phyloP scores from a whole-genome alignment of 495 filamentous ascomycete species.

The Penicillium lagena region DNA sequence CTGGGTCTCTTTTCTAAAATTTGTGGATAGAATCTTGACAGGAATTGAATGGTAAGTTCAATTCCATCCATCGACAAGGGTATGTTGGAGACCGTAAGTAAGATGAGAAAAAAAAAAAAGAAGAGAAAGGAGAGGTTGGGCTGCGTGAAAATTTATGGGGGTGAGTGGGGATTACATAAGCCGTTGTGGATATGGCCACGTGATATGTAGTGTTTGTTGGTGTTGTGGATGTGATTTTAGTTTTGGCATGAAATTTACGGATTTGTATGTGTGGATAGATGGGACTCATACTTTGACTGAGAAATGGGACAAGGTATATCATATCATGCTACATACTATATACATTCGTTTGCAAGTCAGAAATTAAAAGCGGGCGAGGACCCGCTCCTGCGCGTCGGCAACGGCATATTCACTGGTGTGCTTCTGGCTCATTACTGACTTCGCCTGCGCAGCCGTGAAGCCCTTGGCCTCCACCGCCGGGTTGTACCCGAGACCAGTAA shows the following conservation, averaged over 20 bases:
- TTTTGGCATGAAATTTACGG: too few species aligned
- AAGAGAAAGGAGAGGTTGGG: background rate
- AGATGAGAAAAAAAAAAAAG: slow-evolving; percentile 18
- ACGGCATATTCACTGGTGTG: slow-evolving; percentile 66
- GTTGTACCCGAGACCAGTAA: slow-evolving; percentile 77
- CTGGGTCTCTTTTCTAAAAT: slow-evolving; percentile 43
- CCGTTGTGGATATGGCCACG: background rate
- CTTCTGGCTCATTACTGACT: slow-evolving; percentile 63
- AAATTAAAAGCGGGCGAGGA: slow-evolving; percentile 53
- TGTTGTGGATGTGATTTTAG: slow-evolving; percentile 30
- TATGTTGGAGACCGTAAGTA: slow-evolving; percentile 36
- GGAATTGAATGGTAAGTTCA: background rate
- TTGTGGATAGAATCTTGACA: slow-evolving; percentile 25
- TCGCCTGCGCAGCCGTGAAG: slow-evolving; percentile 70
- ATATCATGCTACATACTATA: slow-evolving; percentile 6
- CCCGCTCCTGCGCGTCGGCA: slow-evolving; percentile 64
- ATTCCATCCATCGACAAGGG: slow-evolving; percentile 31
- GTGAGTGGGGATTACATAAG: slow-evolving; percentile 5
- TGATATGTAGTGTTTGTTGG: slow-evolving; percentile 7
- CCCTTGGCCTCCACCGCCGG: slow-evolving; percentile 85
- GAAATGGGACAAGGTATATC: background rate
- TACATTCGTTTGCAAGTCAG: slow-evolving; percentile 5
- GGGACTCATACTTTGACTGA: slow-evolving; percentile 36
- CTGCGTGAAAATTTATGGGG: slow-evolving; percentile 7
- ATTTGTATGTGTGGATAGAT: slow-evolving; percentile 27